Percentiles rank a stretch among this genome's conserved stretches.
Conservation (phyloP, 352 stramenopile genomes). For the Globisporangium nagaii region DNA sequence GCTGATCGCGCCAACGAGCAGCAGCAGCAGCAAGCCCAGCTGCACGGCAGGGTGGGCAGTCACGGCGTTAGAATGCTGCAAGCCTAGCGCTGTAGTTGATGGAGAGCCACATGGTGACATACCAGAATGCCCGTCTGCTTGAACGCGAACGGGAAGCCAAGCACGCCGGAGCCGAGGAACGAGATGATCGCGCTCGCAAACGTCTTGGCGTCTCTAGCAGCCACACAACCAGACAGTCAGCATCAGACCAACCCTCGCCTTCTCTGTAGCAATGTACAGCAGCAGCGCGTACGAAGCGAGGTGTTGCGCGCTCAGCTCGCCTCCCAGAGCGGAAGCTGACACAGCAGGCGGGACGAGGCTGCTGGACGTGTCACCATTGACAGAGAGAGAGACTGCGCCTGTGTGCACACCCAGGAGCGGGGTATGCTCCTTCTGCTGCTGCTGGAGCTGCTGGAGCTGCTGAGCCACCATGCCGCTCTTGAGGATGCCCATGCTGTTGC, state of each 20-base stretch:
- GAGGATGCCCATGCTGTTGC: neutral
- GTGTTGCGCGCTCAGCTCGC: conserved; percentile 12
- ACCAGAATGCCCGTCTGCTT: conserved; percentile 82
- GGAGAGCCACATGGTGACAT: neutral
- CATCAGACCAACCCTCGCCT: neutral
- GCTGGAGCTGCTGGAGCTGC: neutral
- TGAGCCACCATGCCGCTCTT: neutral
- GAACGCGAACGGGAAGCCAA: conserved; percentile 91
- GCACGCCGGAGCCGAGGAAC: conserved; percentile 89
- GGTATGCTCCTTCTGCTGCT: neutral
- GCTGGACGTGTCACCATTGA: neutral
- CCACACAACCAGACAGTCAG: neutral
- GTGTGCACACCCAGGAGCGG: neutral
- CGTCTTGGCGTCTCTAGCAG: conserved; percentile 38
- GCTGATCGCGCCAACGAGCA: conserved; percentile 43
- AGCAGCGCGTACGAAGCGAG: conserved; percentile 32
- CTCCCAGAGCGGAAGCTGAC: neutral
- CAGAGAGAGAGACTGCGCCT: neutral
- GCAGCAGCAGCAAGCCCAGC: conserved; percentile 52
- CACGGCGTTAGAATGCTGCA: no score
- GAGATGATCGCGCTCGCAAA: conserved; percentile 84
- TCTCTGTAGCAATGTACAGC: neutral
- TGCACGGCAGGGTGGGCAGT: no score
- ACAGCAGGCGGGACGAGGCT: neutral
- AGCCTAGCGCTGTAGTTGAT: no score